A percentile compares a stretch with the other conserved stretches of the same genome.
phyloP scores from a whole-genome alignment of 192 early-diverging fungal species.

The Coemansia sp. region DNA sequence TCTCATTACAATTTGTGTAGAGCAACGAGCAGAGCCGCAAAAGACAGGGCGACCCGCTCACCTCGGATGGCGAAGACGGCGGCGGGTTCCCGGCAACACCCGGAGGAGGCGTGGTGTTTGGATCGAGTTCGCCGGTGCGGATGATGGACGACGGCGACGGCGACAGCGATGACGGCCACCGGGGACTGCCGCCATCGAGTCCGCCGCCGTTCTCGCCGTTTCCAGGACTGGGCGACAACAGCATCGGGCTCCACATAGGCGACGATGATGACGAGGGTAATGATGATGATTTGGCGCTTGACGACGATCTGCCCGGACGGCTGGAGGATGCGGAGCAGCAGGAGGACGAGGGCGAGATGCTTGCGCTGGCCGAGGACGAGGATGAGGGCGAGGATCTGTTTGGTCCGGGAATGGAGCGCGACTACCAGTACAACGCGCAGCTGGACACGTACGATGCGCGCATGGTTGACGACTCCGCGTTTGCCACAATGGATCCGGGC shows the following conservation, averaged over 20 bases:
- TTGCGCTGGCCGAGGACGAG: slow-evolving; percentile 60
- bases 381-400: slow-evolving; percentile 92
- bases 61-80: slow-evolving; percentile 31
- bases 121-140: slow-evolving; percentile 42
- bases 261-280: slow-evolving; percentile 12
- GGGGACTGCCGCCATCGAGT: slow-evolving; percentile 42
- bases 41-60: slow-evolving; percentile 43
- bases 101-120: slow-evolving; percentile 49
- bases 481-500: slow-evolving; percentile 70
- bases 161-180: background rate
- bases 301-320: slow-evolving; percentile 28
- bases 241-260: slow-evolving; percentile 3
- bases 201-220: slow-evolving; percentile 51
- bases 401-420: slow-evolving; percentile 79
- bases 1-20: background rate
- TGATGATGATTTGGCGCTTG: background rate
- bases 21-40: slow-evolving; percentile 36
- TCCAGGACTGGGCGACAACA: slow-evolving; percentile 8
- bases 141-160: background rate
- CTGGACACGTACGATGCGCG: slow-evolving; percentile 81
- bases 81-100: slow-evolving; percentile 37
- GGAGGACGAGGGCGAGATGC: slow-evolving; percentile 49
- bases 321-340: slow-evolving; percentile 31
- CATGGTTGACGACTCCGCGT: slow-evolving; percentile 82
- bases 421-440: slow-evolving; percentile 73